These are phyloP conservation scores for Kurtzmaniella quercitrusa DNA, from an alignment of 1,139 yeast species.

Conservation along the genomic window DNA sequence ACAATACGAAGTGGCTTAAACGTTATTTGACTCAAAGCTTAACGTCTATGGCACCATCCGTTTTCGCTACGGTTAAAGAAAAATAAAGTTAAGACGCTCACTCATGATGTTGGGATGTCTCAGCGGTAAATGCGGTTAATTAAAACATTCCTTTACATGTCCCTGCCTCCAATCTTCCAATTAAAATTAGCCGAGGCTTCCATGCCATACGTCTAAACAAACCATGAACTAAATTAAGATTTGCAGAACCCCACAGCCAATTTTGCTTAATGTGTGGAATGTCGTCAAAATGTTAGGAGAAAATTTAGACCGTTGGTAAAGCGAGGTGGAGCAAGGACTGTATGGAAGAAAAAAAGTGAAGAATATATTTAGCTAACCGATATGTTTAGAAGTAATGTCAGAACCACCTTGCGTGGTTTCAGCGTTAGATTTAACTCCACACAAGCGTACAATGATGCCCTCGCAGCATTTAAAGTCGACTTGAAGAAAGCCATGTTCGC, in stretches of 20 bases:
- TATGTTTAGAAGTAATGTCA: background rate
- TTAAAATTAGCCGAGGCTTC: background rate
- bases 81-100: too few relatives aligned
- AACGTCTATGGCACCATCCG: too few relatives aligned
- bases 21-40: too few relatives aligned
- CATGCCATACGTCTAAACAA: too few relatives aligned
- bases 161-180: background rate
- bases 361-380: background rate
- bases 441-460: slow-evolving; percentile 28
- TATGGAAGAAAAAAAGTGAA: background rate
- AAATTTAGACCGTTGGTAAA: background rate
- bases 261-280: too few relatives aligned
- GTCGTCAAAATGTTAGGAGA: too few relatives aligned
- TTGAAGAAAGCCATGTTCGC: slow-evolving; percentile 46
- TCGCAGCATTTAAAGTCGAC: slow-evolving; percentile 38
- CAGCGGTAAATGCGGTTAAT: background rate
- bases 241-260: too few relatives aligned
- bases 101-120: background rate
- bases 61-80: too few relatives aligned
- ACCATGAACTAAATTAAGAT: too few relatives aligned
- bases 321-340: background rate
- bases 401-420: background rate
- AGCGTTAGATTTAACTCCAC: slow-evolving; percentile 20
- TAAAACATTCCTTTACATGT: background rate
- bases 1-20: too few relatives aligned